These are phyloP conservation scores for Excoecaria cochinchinensis DNA, from an alignment of 345 rosid species.

Conservation along the genomic window DNA sequence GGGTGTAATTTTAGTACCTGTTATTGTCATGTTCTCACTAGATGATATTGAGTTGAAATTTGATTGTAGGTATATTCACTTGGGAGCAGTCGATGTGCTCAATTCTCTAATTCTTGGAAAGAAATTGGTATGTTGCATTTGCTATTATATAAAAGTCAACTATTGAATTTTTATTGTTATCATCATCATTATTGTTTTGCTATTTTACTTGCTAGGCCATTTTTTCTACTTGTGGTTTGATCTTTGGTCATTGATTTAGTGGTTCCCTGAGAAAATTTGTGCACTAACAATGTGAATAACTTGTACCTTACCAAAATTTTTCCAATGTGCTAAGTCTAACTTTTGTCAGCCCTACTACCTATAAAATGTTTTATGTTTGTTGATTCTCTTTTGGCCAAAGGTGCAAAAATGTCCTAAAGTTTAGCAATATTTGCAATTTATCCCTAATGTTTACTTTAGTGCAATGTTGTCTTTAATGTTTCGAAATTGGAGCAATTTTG, in stretches of 20 bases:
- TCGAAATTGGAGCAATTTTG: too few species aligned
- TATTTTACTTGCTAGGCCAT: not conserved
- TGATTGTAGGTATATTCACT: slow-evolving; percentile 59
- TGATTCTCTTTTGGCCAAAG: not conserved
- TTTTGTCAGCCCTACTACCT: not conserved
- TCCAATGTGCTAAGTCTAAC: not conserved
- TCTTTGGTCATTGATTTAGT: not conserved
- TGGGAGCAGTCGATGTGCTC: slow-evolving; percentile 68
- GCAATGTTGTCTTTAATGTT: too few species aligned
- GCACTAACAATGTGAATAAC: not conserved
- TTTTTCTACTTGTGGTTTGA: not conserved
- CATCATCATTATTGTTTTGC: not conserved
- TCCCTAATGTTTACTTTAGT: too few species aligned
- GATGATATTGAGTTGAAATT: slow-evolving; percentile 3
- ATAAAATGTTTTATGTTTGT: slow-evolving; percentile 1
- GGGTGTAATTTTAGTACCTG: not conserved
- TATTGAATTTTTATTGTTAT: not conserved
- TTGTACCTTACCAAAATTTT: not conserved
- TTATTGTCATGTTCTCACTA: not conserved
- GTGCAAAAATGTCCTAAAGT: too few species aligned
- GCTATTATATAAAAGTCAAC: slow-evolving; percentile 4
- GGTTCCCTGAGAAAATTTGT: not conserved
- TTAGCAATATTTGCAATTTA: too few species aligned
- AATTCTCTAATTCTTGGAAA: slow-evolving; percentile 53
- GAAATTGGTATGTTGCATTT: slow-evolving; percentile 47